phyloP scores from a whole-genome alignment of 306 rosid species.

The Crotalaria pallida region DNA sequence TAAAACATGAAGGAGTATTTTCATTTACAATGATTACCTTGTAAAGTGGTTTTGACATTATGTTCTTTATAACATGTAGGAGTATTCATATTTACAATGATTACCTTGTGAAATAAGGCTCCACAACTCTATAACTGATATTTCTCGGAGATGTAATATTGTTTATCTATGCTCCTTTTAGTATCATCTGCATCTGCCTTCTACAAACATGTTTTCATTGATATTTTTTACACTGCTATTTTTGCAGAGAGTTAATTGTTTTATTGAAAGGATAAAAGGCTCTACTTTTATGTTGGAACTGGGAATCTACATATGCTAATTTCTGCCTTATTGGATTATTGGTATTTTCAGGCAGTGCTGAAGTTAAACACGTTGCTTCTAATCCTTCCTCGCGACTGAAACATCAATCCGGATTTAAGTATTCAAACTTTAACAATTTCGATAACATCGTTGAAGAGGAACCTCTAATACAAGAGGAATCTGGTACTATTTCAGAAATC shows the following conservation, averaged over 20 bases:
- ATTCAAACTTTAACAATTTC: neutral
- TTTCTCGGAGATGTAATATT: neutral
- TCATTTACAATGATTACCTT: neutral
- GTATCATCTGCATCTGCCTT: neutral
- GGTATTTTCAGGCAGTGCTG: constrained; percentile 23
- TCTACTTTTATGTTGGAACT: neutral
- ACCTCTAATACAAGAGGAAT: neutral
- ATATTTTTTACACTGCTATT: neutral
- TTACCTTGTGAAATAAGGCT: too few relatives aligned
- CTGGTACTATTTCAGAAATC: neutral
- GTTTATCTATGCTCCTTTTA: neutral
- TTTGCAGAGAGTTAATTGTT: neutral
- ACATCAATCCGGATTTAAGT: constrained; percentile 26
- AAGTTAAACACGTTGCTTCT: neutral
- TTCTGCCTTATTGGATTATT: neutral
- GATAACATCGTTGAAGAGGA: neutral
- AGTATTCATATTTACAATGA: too few relatives aligned
- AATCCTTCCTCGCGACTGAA: constrained; percentile 7
- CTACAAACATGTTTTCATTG: neutral
- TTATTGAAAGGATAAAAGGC: too few relatives aligned
- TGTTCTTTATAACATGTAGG: too few relatives aligned
- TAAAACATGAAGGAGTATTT: neutral
- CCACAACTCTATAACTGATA: too few relatives aligned
- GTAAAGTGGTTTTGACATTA: neutral
- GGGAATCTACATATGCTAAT: neutral